Conservation (phyloP, 2,329 filamentous ascomycete genomes). For the Neofusicoccum umdonicola region DNA sequence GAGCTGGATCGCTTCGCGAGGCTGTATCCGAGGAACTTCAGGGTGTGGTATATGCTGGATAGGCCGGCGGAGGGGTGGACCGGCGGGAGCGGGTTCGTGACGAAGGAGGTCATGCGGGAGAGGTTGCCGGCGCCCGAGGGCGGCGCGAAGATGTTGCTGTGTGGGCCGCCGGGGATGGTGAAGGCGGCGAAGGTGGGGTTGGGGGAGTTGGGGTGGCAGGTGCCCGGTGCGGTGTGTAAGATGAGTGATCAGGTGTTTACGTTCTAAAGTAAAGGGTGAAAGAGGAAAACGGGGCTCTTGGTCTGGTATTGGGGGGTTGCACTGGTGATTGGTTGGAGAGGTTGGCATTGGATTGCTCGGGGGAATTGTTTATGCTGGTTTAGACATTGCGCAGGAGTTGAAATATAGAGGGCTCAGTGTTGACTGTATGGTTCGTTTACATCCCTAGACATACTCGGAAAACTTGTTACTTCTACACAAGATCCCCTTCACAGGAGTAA, state of each 20-base stretch:
- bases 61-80: constrained; percentile 48
- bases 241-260: constrained; percentile 57
- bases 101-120: constrained; percentile 49
- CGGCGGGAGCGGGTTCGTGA: constrained; percentile 52
- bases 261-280: constrained; percentile 38
- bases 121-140: constrained; percentile 46
- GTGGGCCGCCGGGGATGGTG: constrained; percentile 62
- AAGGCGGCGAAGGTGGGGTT: constrained; percentile 52
- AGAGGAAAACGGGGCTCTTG: no score
- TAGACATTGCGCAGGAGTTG: no score
- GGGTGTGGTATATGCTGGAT: constrained; percentile 56
- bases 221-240: constrained; percentile 51
- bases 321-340: no score
- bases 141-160: constrained; percentile 57
- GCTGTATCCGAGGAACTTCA: constrained; percentile 57
- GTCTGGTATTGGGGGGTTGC: no score
- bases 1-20: constrained; percentile 56
- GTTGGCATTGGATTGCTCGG: no score
- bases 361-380: no score
- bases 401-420: no score
- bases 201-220: constrained; percentile 49
- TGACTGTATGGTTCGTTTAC: no score
- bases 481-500: no score
- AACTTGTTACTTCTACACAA: no score
- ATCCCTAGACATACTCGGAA: no score